Evolutionary conservation across 2,329 filamentous ascomycete species (phyloP).

Genomic region (Exophiala xenobiotica): DNA sequence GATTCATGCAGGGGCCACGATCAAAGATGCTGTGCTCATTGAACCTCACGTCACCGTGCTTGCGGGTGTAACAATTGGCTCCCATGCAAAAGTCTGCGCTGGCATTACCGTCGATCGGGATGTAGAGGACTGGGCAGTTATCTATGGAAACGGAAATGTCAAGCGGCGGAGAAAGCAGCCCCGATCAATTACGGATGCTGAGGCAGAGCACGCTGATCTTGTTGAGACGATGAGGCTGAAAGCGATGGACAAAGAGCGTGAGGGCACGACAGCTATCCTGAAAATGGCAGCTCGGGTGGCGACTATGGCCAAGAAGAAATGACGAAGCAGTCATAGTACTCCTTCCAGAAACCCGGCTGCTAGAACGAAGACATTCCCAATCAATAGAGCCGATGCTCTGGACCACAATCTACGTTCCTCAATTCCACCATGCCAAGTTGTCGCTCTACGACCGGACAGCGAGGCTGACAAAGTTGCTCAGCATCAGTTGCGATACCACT

Average conservation of each 20-base stretch:
- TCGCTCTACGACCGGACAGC: no score
- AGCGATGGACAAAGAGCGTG: constrained; percentile 49
- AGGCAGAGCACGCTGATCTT: constrained; percentile 27
- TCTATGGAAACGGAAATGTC: constrained; percentile 58
- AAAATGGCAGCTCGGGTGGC: constrained; percentile 21
- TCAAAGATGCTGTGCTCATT: constrained; percentile 40
- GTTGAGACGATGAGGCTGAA: constrained; percentile 63
- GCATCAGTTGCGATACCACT: no score
- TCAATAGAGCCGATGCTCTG: no score
- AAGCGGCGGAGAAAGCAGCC: constrained; percentile 34
- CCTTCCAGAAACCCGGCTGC: no score
- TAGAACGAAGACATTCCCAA: no score
- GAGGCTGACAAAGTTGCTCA: no score
- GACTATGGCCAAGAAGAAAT: constrained; percentile 30
- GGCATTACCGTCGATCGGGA: constrained; percentile 56
- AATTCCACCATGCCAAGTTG: no score
- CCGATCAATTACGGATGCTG: constrained; percentile 4
- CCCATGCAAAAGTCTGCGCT: constrained; percentile 69
- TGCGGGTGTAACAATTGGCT: constrained; percentile 36
- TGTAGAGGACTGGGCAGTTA: constrained; percentile 66
- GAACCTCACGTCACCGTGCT: constrained; percentile 48
- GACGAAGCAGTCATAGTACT: no score
- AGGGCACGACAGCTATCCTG: constrained; percentile 21
- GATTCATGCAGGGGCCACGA: constrained; percentile 40
- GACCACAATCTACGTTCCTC: no score